These are phyloP conservation scores for Globisporangium recalcitrans DNA, from an alignment of 352 stramenopile genomes.

Conservation along the genomic window DNA sequence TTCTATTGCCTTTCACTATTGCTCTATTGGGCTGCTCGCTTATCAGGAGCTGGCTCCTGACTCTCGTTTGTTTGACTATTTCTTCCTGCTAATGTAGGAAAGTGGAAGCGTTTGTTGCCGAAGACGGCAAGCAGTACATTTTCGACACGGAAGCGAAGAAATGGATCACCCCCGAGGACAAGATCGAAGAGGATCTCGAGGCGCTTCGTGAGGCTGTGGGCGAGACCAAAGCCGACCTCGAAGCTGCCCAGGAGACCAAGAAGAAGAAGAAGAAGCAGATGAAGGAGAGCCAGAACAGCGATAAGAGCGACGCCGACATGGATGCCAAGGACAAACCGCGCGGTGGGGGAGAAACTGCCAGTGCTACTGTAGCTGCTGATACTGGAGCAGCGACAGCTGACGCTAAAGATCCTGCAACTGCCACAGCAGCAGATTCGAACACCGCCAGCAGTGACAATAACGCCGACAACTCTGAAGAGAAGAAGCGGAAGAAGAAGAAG, in stretches of 20 bases:
- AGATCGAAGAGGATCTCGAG: slow-evolving; percentile 66
- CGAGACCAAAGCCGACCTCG: slow-evolving; percentile 17
- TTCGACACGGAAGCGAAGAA: slow-evolving; percentile 64
- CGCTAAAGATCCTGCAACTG: slow-evolving; percentile 5
- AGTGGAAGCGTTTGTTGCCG: slow-evolving; percentile 44
- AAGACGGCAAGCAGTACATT: slow-evolving; percentile 67
- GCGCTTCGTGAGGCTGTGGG: slow-evolving; percentile 44
- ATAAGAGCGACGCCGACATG: slow-evolving; percentile 23
- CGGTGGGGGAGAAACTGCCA: not conserved
- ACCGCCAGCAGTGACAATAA: not conserved
- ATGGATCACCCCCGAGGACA: slow-evolving; percentile 65
- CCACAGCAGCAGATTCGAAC: not conserved
- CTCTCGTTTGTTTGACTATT: not conserved
- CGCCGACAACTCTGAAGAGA: slow-evolving; percentile 18
- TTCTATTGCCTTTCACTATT: too few relatives aligned
- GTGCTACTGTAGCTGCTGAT: not conserved
- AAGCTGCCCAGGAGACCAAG: slow-evolving; percentile 14
- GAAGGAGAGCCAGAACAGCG: slow-evolving; percentile 25
- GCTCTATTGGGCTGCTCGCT: not conserved
- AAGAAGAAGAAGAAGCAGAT: slow-evolving; percentile 37
- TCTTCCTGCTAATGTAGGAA: slow-evolving; percentile 18
- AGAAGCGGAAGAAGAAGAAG: slow-evolving; percentile 77
- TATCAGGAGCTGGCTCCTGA: not conserved
- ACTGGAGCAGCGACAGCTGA: not conserved
- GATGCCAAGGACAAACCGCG: not conserved